Base-by-base conservation (phyloP, 2,329 filamentous ascomycete species). In the Pseudogymnoascus sp. region DNA sequence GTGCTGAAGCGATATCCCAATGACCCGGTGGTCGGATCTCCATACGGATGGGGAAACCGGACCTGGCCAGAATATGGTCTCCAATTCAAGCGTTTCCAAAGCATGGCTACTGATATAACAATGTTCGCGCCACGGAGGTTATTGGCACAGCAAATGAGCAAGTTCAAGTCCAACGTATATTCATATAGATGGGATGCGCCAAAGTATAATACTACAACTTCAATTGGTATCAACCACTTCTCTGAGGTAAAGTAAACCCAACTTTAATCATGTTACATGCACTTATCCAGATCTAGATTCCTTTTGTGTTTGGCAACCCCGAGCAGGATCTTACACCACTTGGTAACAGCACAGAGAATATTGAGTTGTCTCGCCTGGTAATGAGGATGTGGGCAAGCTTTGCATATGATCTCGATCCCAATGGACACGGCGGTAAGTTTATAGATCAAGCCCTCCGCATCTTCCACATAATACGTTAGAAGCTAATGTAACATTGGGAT, bases 1-100 rank as follows among this genome's bases (percentile, higher is more conserved):
- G 71, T 80, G 50, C 71, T 78, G 11, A 67, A 71, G 1, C 71
- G 14, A 2, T 60, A 60, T 22, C 58, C 58, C 6, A 33, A 60
- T 57, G 39, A 41, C 12, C 58, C 58, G 1, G 58, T 20, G 2
- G 39, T 60, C 2, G 58, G 58, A 25, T 41, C 39, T 33, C 58
- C 38, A 22, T 60, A 57, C 8, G 62, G 62, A 3, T 61, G 43
- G 43, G 43, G 43, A 6, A 33, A 33, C 25, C 25, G 43, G 8
- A 53, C 43, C 25, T 53, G 43, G 43, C 43, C 43, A 4, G 41
- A 47, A 18, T 65, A 50, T n/a, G 53, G 57, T 59, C 39, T 64
- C 62, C 61, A 64, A 60, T 47, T 62, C 62, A 58, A 58, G 57
- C 57, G 57, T 39, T 53, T 53, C 25, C 43, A 53, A 33, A 53